Conservation (phyloP, 2,329 filamentous ascomycete species). For the Trichophyton rubrum region DNA sequence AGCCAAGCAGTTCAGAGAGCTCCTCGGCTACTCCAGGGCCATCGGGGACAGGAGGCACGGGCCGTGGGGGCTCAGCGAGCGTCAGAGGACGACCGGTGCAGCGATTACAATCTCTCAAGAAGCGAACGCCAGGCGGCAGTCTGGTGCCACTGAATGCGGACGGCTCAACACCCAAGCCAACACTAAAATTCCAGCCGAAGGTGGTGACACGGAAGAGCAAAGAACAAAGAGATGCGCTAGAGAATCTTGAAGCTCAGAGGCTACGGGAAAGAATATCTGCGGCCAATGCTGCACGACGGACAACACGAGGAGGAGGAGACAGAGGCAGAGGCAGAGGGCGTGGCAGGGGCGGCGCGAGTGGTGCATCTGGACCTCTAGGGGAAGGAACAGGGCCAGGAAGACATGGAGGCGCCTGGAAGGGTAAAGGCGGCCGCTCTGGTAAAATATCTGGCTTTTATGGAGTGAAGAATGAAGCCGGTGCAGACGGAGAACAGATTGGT, state of each 20-base stretch:
- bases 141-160: slow-evolving; percentile 22
- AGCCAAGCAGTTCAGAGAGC: slow-evolving; percentile 1
- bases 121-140: slow-evolving; percentile 26
- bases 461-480: slow-evolving; percentile 19
- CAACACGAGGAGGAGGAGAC: slow-evolving; percentile 8
- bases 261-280: slow-evolving; percentile 28
- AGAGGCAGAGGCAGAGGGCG: slow-evolving; percentile 19
- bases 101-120: slow-evolving; percentile 33
- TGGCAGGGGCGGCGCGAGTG: slow-evolving; percentile 21
- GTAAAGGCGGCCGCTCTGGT: slow-evolving; percentile 16
- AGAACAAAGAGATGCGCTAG: slow-evolving; percentile 34
- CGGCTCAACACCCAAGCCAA: slow-evolving; percentile 25
- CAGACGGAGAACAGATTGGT: slow-evolving; percentile 14
- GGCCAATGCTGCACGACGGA: slow-evolving; percentile 21
- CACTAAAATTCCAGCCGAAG: slow-evolving; percentile 34
- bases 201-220: slow-evolving; percentile 32
- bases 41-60: background rate
- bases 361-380: slow-evolving; percentile 20
- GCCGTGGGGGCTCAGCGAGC: background rate
- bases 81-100: slow-evolving; percentile 22
- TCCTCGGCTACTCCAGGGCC: slow-evolving; percentile 6
- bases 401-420: slow-evolving; percentile 17
- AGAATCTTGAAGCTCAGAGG: slow-evolving; percentile 32
- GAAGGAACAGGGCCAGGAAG: slow-evolving; percentile 19
- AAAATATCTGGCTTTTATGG: slow-evolving; percentile 19